Conservation (phyloP, 2,329 filamentous ascomycete genomes). For the Fusarium nematophilum region DNA sequence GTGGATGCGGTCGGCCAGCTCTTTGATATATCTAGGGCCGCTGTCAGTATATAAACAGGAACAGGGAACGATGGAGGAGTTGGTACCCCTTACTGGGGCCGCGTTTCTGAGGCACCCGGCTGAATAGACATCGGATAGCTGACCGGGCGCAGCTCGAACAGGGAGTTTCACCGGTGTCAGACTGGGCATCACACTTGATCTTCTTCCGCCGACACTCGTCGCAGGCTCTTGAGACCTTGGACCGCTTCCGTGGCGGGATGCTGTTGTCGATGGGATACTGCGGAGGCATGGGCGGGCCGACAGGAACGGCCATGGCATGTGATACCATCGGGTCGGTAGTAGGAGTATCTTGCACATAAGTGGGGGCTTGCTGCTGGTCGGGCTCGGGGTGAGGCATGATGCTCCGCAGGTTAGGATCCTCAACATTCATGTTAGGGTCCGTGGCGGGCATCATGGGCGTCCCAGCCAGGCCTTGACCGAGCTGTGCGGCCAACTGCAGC, state of each 20-base stretch:
- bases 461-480: constrained; percentile 64
- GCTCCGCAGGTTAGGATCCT: constrained; percentile 56
- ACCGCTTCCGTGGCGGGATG: constrained; percentile 78
- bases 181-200: constrained; percentile 86
- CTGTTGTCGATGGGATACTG: constrained; percentile 63
- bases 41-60: constrained; percentile 17
- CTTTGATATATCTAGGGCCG: constrained; percentile 82
- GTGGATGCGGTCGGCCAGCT: constrained; percentile 86
- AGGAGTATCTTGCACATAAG: constrained; percentile 53
- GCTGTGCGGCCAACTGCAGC: constrained; percentile 67
- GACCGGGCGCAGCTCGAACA: constrained; percentile 86
- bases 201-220: constrained; percentile 92
- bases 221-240: constrained; percentile 88
- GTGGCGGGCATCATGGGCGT: constrained; percentile 61
- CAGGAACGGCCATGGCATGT: constrained; percentile 50
- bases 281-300: constrained; percentile 51
- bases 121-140: constrained; percentile 83
- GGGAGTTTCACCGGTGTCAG: constrained; percentile 76
- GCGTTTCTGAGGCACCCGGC: constrained; percentile 86
- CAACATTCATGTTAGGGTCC: constrained; percentile 57
- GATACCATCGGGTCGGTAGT: constrained; percentile 51
- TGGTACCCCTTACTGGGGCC: constrained; percentile 87
- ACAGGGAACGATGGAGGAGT: neutral
- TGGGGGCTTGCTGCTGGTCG: constrained; percentile 50
- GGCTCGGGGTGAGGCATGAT: constrained; percentile 58